phyloP scores from a whole-genome alignment of 2,329 filamentous ascomycete genomes.

The Aureobasidium sp. region DNA sequence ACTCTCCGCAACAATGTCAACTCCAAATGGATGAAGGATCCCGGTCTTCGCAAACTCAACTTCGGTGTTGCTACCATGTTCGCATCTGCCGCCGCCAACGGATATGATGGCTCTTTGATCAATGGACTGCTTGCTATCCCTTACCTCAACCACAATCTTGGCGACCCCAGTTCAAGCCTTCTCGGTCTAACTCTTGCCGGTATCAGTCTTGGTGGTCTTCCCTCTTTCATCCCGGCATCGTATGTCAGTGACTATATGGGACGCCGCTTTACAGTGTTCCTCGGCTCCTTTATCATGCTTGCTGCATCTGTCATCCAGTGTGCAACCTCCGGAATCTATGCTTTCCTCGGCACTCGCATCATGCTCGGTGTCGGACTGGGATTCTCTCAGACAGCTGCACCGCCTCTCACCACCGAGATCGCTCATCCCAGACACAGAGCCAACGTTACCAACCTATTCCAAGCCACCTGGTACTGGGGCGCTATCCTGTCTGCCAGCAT shows the following conservation, averaged over 20 bases:
- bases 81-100: conserved; percentile 20
- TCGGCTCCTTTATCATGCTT: conserved; percentile 16
- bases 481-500: conserved; percentile 19
- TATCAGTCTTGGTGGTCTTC: conserved; percentile 20
- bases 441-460: conserved; percentile 26
- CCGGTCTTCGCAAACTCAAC: conserved; percentile 16
- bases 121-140: conserved; percentile 29
- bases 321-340: conserved; percentile 19
- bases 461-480: conserved; percentile 19
- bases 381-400: conserved; percentile 22
- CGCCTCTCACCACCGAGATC: conserved; percentile 1
- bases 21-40: conserved; percentile 17
- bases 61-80: conserved; percentile 17
- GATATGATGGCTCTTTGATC: conserved; percentile 23
- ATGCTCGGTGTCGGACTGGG: conserved; percentile 29
- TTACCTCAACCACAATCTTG: conserved; percentile 25
- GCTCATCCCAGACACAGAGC: conserved; percentile 14
- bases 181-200: conserved; percentile 21
- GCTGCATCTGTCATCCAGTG: conserved; percentile 15
- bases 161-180: conserved; percentile 19
- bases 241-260: conserved; percentile 18
- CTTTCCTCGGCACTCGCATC: conserved; percentile 14
- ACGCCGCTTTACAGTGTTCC: conserved; percentile 18
- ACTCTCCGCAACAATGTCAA: conserved; percentile 16
- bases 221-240: conserved; percentile 19